phyloP scores from a whole-genome alignment of 371 early-diverging fungal species.

The Mucor mucedo region DNA sequence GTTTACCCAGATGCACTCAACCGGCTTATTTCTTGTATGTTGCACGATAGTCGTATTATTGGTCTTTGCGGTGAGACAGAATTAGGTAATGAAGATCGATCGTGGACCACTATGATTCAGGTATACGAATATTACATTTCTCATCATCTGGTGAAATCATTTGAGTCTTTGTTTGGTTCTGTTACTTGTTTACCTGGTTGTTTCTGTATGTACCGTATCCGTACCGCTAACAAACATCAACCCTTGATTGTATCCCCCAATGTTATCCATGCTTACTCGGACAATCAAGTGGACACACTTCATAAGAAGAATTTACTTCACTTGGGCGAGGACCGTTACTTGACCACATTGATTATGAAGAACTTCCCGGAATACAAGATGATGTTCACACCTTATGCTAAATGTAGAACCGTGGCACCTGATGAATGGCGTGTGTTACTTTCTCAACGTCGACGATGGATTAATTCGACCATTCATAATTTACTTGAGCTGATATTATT shows the following conservation, averaged over 20 bases:
- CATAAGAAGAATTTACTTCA: slow-evolving; percentile 93
- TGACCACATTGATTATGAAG: slow-evolving; percentile 98
- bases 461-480: slow-evolving; percentile 98
- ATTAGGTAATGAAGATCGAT: slow-evolving; percentile 75
- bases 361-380: slow-evolving; percentile 96
- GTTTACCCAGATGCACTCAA: slow-evolving; percentile 78
- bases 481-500: slow-evolving; percentile 89
- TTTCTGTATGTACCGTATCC: slow-evolving; percentile 94
- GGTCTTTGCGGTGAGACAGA: slow-evolving; percentile 88
- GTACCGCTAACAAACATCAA: slow-evolving; percentile 75
- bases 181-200: slow-evolving; percentile 97
- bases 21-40: slow-evolving; percentile 76
- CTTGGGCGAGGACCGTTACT: slow-evolving; percentile 89
- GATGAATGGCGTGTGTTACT: slow-evolving; percentile 92
- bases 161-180: slow-evolving; percentile 94
- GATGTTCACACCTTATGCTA: slow-evolving; percentile 94
- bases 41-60: slow-evolving; percentile 77
- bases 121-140: slow-evolving; percentile 96
- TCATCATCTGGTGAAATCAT: slow-evolving; percentile 92
- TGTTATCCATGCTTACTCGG: slow-evolving; percentile 91
- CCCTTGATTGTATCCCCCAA: slow-evolving; percentile 68
- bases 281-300: slow-evolving; percentile 93
- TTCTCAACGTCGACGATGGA: slow-evolving; percentile 98
- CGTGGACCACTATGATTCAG: slow-evolving; percentile 93
- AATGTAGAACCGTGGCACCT: slow-evolving; percentile 96